Evolutionary conservation across 2,329 filamentous ascomycete genomes (phyloP).

Genomic region (Nemania serpens): DNA sequence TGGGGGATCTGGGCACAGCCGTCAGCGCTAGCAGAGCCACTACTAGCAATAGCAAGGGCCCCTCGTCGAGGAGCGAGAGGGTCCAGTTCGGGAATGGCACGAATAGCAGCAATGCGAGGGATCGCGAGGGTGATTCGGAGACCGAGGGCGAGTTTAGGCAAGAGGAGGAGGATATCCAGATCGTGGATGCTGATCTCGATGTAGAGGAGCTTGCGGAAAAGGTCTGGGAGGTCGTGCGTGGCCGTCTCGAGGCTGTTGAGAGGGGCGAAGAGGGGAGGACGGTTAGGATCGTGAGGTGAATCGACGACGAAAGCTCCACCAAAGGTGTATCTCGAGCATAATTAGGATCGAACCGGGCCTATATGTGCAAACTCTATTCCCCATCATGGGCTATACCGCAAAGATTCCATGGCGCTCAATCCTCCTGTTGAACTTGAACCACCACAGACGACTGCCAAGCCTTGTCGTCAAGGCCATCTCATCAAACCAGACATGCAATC

Average conservation of each 20-base stretch:
- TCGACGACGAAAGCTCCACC: background rate
- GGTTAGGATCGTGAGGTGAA: conserved; percentile 51
- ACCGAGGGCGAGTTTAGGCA: conserved; percentile 46
- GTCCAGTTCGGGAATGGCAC: conserved; percentile 21
- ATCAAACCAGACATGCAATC: too few species aligned
- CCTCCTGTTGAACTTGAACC: too few species aligned
- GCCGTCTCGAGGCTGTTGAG: conserved; percentile 55
- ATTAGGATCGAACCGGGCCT: too few species aligned
- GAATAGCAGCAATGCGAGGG: conserved; percentile 19
- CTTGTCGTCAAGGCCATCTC: too few species aligned
- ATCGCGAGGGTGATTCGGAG: conserved; percentile 19
- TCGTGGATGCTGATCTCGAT: conserved; percentile 58
- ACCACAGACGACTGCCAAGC: too few species aligned
- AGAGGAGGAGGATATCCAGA: conserved; percentile 58
- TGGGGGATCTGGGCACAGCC: conserved; percentile 49
- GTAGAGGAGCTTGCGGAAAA: conserved; percentile 62
- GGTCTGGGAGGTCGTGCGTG: conserved; percentile 58
- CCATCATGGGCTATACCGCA: background rate
- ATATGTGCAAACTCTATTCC: background rate
- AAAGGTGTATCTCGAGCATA: background rate
- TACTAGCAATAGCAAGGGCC: conserved; percentile 13
- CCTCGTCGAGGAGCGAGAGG: conserved; percentile 16
- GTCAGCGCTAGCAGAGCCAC: conserved; percentile 17
- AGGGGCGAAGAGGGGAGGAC: conserved; percentile 52
- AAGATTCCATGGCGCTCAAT: too few species aligned